Evolutionary conservation across 2,329 filamentous ascomycete genomes (phyloP), one percentile per base, ranked within the genome.

Genomic region (Acrodontium crateriforme): DNA sequence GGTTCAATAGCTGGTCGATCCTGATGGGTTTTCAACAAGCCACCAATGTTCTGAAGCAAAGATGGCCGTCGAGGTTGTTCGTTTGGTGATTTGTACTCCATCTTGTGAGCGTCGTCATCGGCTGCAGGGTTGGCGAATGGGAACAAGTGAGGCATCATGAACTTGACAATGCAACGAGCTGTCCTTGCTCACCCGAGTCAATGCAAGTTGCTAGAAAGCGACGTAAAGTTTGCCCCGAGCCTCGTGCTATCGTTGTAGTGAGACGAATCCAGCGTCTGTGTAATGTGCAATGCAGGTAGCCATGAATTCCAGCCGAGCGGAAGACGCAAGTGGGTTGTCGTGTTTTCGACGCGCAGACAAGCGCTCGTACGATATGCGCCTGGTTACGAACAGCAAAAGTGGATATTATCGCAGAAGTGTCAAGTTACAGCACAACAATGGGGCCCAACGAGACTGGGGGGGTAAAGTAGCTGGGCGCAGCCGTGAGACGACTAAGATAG

Each of bases 91-190:
- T 48, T 46, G 23, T 38, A 34, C 12, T 32, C 31, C 33, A 36
- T 31, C 28, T 48, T 41, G 38, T 40, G 35, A 16, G 18, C 13
- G 9, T 31, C 29, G 25, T 37, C 31, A 27, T 35, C 29, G 29
- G 31, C 37, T 19, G 27, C 31, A 38, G 42, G 35, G 29, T 37
- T 41, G 36, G 35, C 35, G 34, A 47, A 46, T 39, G 46, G 38
- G 41, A 49, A 42, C 17, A 42, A 38, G 21, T 49, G 44, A 38
- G 47, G 44, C 47, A 50, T 50, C 30, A 26, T 41, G 15, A 27
- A 20, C 13, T 21, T 25, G 27, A 20, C 29, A 32, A 36, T 33
- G 32, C 25, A 30, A 9, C 7, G 12, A 9, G 9, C 13, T 8
- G 10, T 24, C 22, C 7, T 24, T 13, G 22, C 22, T 15, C 6